phyloP scores from a whole-genome alignment of 1,139 yeast species.

The Candida neerlandica region DNA sequence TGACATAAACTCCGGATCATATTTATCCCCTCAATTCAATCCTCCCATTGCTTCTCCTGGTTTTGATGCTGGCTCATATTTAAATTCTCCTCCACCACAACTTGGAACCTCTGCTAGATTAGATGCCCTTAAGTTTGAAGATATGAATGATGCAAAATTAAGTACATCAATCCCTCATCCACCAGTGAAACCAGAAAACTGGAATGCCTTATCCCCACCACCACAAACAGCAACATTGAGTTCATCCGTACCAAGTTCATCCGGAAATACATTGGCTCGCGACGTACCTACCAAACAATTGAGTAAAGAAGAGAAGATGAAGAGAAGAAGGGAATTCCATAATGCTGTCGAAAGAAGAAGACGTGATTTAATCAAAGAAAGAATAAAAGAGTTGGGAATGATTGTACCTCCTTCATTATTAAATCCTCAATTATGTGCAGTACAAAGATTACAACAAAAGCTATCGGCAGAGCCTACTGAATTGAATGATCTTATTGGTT shows the following conservation, averaged over 20 bases:
- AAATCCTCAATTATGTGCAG: constrained; percentile 51
- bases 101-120: neutral
- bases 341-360: constrained; percentile 82
- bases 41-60: constrained; percentile 27
- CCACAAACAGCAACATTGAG: constrained; percentile 16
- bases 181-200: constrained; percentile 16
- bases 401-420: constrained; percentile 73
- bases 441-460: constrained; percentile 48
- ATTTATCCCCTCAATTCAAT: constrained; percentile 31
- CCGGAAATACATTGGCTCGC: constrained; percentile 7
- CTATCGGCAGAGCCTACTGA: constrained; percentile 34
- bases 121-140: constrained; percentile 11
- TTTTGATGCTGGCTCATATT: constrained; percentile 28
- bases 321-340: constrained; percentile 74
- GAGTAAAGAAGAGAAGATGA: constrained; percentile 69
- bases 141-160: constrained; percentile 3
- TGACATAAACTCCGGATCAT: constrained; percentile 25
- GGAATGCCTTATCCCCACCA: constrained; percentile 31
- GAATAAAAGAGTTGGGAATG: constrained; percentile 70
- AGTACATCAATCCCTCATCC: constrained; percentile 31
- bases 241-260: constrained; percentile 16
- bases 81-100: constrained; percentile 37
- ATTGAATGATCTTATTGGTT: constrained; percentile 38
- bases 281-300: constrained; percentile 44
- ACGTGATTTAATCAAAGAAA: constrained; percentile 74